These are phyloP conservation scores for Thermothielavioides terrestris DNA, from an alignment of 495 filamentous ascomycete species.

Conservation along the genomic window DNA sequence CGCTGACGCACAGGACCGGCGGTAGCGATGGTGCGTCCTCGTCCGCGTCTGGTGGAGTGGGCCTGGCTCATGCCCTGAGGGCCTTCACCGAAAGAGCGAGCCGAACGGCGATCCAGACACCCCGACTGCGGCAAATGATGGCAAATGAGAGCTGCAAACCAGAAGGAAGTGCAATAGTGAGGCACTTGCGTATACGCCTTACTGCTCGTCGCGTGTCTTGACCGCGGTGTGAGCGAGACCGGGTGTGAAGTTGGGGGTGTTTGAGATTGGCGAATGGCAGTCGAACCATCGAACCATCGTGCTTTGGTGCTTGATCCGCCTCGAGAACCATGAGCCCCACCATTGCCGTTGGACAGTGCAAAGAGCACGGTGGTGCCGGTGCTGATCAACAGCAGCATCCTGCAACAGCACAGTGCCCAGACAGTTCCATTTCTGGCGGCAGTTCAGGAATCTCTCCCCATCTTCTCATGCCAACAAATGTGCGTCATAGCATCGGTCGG, in stretches of 20 bases:
- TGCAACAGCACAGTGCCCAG: neutral
- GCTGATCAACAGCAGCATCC: neutral
- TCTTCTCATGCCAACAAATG: no score
- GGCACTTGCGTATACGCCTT: neutral
- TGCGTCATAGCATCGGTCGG: no score
- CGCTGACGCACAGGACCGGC: no score
- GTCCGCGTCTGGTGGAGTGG: no score
- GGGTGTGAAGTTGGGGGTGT: neutral
- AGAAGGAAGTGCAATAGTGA: neutral
- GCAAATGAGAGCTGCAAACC: no score
- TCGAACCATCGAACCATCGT: neutral
- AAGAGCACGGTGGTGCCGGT: neutral
- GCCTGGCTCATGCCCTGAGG: neutral
- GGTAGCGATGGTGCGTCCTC: no score
- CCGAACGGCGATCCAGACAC: neutral
- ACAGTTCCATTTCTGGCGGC: neutral
- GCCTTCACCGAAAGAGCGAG: neutral
- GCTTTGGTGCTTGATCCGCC: no score
- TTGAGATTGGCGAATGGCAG: constrained; percentile 5
- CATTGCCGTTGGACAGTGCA: neutral
- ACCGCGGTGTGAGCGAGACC: neutral
- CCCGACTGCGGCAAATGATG: neutral
- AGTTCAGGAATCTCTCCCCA: neutral
- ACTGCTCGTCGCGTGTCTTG: neutral
- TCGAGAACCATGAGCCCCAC: no score